Evolutionary conservation across 495 filamentous ascomycete species (phyloP), one percentile per base, ranked within the genome.

Genomic region (Xylaria venustula): DNA sequence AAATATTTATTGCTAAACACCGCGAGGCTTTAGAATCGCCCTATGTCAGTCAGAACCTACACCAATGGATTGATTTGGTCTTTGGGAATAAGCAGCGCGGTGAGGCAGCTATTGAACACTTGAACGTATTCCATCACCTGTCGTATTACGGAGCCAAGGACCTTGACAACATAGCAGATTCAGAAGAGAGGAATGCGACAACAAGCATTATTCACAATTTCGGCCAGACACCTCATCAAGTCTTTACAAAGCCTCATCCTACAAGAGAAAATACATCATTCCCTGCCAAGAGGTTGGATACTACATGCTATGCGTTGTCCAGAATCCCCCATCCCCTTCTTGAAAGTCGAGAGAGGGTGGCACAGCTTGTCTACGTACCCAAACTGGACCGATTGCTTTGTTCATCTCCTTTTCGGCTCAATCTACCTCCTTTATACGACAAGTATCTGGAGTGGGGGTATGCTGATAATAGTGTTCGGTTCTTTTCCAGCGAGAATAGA

Each of bases 201-300:
- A 97, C 97, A 64, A 90, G 91, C 23, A 96, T 97, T 67, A 97
- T 98, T 60, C 92, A 98, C 74, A 97, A 97, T 68, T 98, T 98
- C 74, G 94, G 94, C 1, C 94, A 98, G 71, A 98, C 95, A 12
- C 95, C 95, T 2, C 86, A 93, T 72, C 94, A 98, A 72, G 88
- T 97, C 19, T 98, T 97, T 73, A 86, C 85, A 28, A 85, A 88
- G 61, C 79, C 87, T 15, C 94, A 98, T 74, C 85, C 88, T 7
- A 71, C 81, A 34, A 83, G 88, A 40, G 93, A 98, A 64, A 81
- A 87, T 42, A 73, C 80, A 25, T 75, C 83, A n/a, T 81, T 75
- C 51, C 85, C 83, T 36, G 74, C 81, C 23, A 85, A 80, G 56
- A 79, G 90, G 47, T 76, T 98, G 5, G 94, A 98, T 75, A 88